Evolutionary conservation across 129 eudicot species (phyloP).

Genomic region (Escallonia herrerae): DNA sequence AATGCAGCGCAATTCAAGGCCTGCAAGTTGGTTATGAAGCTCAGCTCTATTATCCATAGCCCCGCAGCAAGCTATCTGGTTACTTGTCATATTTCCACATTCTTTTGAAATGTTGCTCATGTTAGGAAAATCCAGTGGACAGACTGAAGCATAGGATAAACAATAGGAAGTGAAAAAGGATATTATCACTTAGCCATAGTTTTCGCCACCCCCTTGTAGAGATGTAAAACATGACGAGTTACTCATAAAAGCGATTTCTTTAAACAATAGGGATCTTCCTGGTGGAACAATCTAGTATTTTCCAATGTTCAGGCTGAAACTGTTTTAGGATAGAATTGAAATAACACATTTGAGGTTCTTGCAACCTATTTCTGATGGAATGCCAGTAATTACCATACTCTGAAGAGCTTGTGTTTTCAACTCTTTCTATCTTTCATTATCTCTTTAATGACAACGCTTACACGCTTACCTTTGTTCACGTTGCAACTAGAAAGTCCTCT

Average conservation of each 20-base stretch:
- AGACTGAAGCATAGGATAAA: slow-evolving; percentile 27
- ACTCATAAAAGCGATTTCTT: neutral
- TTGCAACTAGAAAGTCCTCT: slow-evolving; percentile 61
- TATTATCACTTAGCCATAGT: neutral
- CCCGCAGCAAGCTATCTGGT: slow-evolving; percentile 39
- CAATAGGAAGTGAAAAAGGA: neutral
- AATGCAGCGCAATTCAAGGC: slow-evolving; percentile 56
- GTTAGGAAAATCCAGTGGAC: slow-evolving; percentile 55
- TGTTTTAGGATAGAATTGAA: no score
- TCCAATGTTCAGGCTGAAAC: no score
- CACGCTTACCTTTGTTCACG: slow-evolving; percentile 39
- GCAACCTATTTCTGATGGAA: no score
- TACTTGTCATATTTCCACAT: slow-evolving; percentile 38
- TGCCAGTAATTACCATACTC: no score
- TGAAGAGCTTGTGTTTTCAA: no score
- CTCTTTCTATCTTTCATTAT: no score
- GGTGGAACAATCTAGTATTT: neutral
- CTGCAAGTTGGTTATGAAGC: slow-evolving; percentile 64
- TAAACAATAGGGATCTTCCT: neutral
- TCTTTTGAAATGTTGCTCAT: slow-evolving; percentile 26
- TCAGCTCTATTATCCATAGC: slow-evolving; percentile 48
- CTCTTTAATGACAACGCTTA: neutral
- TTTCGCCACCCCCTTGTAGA: neutral
- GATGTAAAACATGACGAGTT: neutral
- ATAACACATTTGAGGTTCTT: no score